A percentile compares a stretch with the other conserved stretches of the same genome.
Conservation (phyloP, 2,329 filamentous ascomycete species). For the Beauveria varroae region DNA sequence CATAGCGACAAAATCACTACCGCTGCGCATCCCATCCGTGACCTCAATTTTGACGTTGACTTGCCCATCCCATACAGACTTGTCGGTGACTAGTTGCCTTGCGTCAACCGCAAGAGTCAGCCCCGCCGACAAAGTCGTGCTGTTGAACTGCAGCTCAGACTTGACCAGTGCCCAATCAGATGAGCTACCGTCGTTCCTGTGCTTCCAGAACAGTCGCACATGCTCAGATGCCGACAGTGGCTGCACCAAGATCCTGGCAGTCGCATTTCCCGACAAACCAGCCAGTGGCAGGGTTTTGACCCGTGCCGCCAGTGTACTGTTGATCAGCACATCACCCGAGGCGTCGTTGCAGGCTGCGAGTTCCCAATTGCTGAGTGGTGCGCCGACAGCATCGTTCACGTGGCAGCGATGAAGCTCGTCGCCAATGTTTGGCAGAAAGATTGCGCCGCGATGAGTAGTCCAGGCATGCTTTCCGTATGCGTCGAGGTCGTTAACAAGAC, state of each 20-base stretch:
- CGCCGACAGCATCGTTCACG: background rate
- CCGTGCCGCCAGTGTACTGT: background rate
- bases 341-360: background rate
- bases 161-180: background rate
- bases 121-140: background rate
- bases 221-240: background rate
- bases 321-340: background rate
- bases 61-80: background rate
- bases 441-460: background rate
- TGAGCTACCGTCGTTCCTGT: background rate
- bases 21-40: background rate
- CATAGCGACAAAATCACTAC: slow-evolving; percentile 3
- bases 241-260: background rate
- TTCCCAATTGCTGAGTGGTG: background rate
- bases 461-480: background rate
- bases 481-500: background rate
- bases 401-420: background rate
- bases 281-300: background rate
- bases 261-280: background rate
- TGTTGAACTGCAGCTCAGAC: background rate
- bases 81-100: background rate
- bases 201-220: background rate
- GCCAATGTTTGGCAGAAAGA: background rate
- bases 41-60: background rate
- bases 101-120: background rate